phyloP scores from a whole-genome alignment of 208 protist species.

The Novymonas esmeraldas region DNA sequence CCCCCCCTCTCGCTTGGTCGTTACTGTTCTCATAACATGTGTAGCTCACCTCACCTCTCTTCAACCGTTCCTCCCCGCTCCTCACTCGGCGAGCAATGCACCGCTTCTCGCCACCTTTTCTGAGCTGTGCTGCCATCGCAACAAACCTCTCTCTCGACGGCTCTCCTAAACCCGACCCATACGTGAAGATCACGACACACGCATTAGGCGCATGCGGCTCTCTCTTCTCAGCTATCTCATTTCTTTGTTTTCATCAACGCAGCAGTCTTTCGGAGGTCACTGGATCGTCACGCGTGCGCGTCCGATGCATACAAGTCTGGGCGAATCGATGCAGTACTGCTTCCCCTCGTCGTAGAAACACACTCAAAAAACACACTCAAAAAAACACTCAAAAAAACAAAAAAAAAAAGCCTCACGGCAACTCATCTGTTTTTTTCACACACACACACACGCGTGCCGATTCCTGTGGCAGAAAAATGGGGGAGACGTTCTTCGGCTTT shows the following conservation, averaged over 20 bases:
- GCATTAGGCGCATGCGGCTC: neutral
- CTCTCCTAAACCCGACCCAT: neutral
- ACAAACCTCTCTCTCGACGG: no score
- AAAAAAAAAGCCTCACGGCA: no score
- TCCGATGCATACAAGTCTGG: neutral
- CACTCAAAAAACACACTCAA: neutral
- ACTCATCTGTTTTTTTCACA: neutral
- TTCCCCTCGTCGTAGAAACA: neutral
- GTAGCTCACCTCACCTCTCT: no score
- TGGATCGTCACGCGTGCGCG: neutral
- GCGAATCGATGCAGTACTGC: neutral
- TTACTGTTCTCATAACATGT: no score
- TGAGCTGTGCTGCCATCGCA: no score
- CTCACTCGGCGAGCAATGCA: no score
- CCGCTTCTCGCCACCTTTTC: no score
- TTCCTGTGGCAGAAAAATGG: no score
- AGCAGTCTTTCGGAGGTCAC: neutral
- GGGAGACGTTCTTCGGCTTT: conserved; percentile 47
- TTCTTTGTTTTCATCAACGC: conserved; percentile 16
- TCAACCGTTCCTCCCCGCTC: no score
- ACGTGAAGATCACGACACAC: neutral
- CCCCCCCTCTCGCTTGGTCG: no score
- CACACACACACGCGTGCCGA: no score
- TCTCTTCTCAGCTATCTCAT: conserved; percentile 2
- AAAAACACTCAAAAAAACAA: neutral